Evolutionary conservation across 176 grass and related monocot species (phyloP).

Genomic region (Zoysia japonica): DNA sequence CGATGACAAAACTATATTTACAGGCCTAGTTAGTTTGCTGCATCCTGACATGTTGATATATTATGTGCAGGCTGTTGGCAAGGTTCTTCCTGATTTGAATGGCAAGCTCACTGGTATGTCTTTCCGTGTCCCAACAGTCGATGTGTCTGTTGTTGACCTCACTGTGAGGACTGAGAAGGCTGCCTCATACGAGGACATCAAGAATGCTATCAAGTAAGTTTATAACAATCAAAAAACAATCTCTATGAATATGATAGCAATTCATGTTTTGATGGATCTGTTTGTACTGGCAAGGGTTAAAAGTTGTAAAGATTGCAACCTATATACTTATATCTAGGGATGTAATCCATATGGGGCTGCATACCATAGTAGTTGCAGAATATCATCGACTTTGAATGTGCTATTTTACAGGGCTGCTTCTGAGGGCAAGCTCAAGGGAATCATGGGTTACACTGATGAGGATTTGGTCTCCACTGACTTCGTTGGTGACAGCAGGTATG

Average conservation of each 20-base stretch:
- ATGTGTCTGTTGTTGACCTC: conserved; percentile 83
- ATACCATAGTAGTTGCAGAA: not conserved
- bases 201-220: conserved; percentile 69
- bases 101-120: conserved; percentile 79
- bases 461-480: conserved; percentile 86
- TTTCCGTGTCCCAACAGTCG: conserved; percentile 71
- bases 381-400: not conserved
- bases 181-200: conserved; percentile 63
- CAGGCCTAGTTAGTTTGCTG: not conserved
- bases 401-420: conserved; percentile 58
- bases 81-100: conserved; percentile 77
- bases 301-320: not conserved
- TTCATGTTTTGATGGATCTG: not conserved
- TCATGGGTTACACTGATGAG: conserved; percentile 78
- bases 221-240: not conserved
- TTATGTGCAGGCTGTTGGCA: conserved; percentile 66
- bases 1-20: not conserved
- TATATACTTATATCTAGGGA: no score
- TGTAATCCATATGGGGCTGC: not conserved
- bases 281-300: not conserved
- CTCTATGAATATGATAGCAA: no score
- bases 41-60: not conserved
- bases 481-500: conserved; percentile 76
- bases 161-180: conserved; percentile 63
- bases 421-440: conserved; percentile 79